Conservation (phyloP, 2,329 filamentous ascomycete genomes). For the Pestalotiopsis sp. region DNA sequence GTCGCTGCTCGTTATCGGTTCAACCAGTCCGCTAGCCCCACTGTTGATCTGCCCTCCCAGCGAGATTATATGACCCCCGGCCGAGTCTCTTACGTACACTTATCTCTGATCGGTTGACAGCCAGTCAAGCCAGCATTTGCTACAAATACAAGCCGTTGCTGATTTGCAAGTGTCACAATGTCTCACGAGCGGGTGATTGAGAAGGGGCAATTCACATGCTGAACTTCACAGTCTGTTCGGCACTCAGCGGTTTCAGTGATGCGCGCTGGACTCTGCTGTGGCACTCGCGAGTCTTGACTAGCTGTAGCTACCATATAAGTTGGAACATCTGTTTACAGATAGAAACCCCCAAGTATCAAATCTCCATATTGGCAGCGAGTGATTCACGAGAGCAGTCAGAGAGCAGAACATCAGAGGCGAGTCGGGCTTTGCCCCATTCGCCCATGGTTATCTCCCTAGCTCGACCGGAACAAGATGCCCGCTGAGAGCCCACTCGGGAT, state of each 20-base stretch:
- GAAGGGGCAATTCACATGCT: not conserved
- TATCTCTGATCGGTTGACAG: not conserved
- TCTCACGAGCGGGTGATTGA: not conserved
- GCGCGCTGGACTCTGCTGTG: too few relatives aligned
- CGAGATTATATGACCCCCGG: not conserved
- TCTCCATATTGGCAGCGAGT: too few relatives aligned
- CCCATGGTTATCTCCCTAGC: not conserved
- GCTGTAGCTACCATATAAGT: too few relatives aligned
- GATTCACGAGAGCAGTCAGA: too few relatives aligned
- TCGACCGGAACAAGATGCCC: not conserved
- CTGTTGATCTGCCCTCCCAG: not conserved
- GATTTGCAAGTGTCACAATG: not conserved
- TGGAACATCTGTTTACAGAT: too few relatives aligned
- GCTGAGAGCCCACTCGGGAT: not conserved
- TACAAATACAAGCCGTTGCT: not conserved
- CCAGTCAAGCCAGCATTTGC: not conserved
- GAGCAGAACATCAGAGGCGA: not conserved
- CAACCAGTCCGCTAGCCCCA: not conserved
- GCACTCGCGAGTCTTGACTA: too few relatives aligned
- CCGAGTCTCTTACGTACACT: not conserved
- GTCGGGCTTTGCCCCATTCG: not conserved
- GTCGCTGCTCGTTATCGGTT: not conserved
- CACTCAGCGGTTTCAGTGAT: not conserved
- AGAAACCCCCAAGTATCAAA: too few relatives aligned
- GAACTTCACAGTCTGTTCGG: not conserved